Conservation (phyloP, 805 yeast species). For the Kodamaea neixiangensis region DNA sequence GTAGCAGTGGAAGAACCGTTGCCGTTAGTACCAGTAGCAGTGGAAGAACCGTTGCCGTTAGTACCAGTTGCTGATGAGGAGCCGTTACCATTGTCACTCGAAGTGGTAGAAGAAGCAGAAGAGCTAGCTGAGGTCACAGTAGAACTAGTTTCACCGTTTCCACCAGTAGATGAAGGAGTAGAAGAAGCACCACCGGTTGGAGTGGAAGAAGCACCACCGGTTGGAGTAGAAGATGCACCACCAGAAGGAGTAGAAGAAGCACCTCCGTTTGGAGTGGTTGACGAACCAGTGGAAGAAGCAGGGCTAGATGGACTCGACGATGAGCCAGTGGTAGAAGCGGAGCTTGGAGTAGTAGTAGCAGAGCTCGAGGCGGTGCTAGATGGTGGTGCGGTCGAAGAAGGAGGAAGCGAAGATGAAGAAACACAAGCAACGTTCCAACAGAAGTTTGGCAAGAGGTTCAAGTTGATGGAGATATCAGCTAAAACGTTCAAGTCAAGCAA, state of each 20-base stretch:
- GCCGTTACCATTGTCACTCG: neutral
- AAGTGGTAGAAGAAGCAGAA: neutral
- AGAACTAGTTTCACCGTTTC: neutral
- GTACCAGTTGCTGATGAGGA: neutral
- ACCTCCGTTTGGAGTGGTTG: neutral
- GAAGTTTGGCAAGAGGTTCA: constrained; percentile 20
- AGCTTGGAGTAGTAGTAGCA: neutral
- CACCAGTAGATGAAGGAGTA: constrained; percentile 4
- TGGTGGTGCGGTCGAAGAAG: neutral
- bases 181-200: constrained; percentile 11
- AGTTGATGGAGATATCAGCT: constrained; percentile 10
- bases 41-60: neutral
- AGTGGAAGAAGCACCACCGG: constrained; percentile 2
- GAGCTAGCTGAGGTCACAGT: neutral
- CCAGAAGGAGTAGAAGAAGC: constrained; percentile 7
- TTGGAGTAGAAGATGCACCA: neutral
- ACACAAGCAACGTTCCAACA: constrained; percentile 15
- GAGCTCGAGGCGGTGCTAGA: constrained; percentile 4
- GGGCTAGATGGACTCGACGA: neutral
- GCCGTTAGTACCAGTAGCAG: neutral
- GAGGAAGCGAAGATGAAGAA: constrained; percentile 5
- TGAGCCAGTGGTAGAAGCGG: constrained; percentile 5
- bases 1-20: constrained; percentile 1
- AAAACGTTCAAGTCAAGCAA: constrained; percentile 9
- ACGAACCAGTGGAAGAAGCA: constrained; percentile 6